Evolutionary conservation across 2,329 filamentous ascomycete genomes (phyloP), one percentile per base, ranked within the genome.

Genomic region (Capronia americana): DNA sequence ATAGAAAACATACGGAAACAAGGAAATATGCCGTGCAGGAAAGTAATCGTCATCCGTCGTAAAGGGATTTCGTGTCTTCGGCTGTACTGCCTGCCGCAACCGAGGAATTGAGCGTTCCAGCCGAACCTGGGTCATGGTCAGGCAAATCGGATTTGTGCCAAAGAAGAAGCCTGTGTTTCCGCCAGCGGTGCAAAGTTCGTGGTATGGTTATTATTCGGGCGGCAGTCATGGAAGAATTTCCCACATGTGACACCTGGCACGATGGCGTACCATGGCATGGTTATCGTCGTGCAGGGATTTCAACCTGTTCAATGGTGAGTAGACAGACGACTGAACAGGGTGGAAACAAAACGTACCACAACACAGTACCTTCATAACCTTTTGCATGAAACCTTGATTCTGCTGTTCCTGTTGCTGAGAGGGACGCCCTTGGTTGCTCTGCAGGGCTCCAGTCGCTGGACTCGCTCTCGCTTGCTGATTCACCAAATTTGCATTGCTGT

Each of bases 331-430:
- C 3, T 41, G 24, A 23, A 23, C 12, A 48, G 57, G 24, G n/a
- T 14, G 41, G 44, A 68, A 76, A 74, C 14, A n/a, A 17, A 28
- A 80, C 78, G 75, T 81, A 86, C 92, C 92, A 81, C 94, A 98
- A 87, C 94, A 98, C 65, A 97, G 84, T 67, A 88, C 87, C 85
- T 95, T 96, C 87, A 94, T 90, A 77, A 97, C 85, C 84, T 97
- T 97, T 82, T 96, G 91, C 82, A 93, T 89, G 70, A 92, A 91
- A 66, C 89, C 90, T 26, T 50, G 46, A 54, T 88, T 90, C 77
- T 94, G 91, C 72, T 88, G 85, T 77, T 95, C 90, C 70, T 85
- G 84, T 84, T 84, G 73, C 77, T 82, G 75, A 80, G 86, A 77
- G 80, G 81, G 75, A 61, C 67, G 67, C 28, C 71, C 66, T 70